These are phyloP conservation scores for Handroanthus guayacan DNA, from an alignment of 257 asterid genomes.

Conservation along the genomic window DNA sequence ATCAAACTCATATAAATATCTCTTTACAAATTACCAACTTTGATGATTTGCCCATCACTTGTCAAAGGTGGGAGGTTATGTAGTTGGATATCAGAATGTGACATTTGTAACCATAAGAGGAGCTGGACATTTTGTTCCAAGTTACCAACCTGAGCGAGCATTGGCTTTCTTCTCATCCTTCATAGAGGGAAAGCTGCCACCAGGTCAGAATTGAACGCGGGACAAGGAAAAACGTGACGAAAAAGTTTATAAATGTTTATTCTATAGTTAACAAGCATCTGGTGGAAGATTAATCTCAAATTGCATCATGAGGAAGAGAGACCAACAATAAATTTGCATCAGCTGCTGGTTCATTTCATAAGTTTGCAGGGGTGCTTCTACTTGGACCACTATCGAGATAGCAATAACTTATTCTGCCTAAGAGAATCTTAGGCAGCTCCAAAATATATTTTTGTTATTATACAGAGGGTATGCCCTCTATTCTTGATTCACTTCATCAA, in stretches of 20 bases:
- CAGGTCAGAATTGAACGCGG: constrained; percentile 13
- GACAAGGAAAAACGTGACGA: background rate
- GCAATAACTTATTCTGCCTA: background rate
- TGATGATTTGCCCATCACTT: background rate
- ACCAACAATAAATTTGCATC: too few relatives aligned
- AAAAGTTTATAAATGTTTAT: background rate
- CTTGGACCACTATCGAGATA: background rate
- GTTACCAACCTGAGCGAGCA: constrained; percentile 64
- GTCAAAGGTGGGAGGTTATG: constrained; percentile 58
- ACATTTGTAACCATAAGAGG: constrained; percentile 68
- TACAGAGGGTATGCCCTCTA: constrained; percentile 13
- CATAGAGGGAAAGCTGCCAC: constrained; percentile 54
- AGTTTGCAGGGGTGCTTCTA: too few relatives aligned
- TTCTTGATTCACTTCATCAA: background rate
- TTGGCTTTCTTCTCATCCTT: constrained; percentile 53
- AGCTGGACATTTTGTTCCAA: constrained; percentile 68
- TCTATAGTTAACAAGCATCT: background rate
- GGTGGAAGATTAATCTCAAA: background rate
- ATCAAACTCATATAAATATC: background rate
- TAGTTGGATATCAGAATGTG: constrained; percentile 58
- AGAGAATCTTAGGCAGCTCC: background rate
- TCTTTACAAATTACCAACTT: background rate
- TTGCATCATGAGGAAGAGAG: background rate
- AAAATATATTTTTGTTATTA: background rate
- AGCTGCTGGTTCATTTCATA: too few relatives aligned